A percentile compares a stretch with the other conserved stretches of the same genome.
These are phyloP conservation scores for Carpinus fangiana DNA, from an alignment of 306 rosid genomes.

Conservation along the genomic window DNA sequence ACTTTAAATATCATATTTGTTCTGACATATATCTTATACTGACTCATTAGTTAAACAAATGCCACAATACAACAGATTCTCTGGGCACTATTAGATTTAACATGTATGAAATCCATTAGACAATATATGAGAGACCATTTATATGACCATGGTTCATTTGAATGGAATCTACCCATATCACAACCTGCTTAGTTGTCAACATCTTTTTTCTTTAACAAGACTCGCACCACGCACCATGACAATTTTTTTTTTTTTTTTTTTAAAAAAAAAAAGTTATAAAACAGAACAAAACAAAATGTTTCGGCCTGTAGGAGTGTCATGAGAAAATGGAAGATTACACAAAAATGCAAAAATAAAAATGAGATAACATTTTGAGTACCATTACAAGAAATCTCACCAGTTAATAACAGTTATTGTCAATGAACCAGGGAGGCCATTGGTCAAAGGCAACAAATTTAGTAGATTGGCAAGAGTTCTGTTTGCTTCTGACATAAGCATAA, in stretches of 20 bases:
- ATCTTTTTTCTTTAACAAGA: constrained; percentile 4
- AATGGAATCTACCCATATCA: neutral
- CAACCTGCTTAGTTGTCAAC: neutral
- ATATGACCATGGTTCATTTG: neutral
- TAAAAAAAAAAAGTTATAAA: too few species aligned
- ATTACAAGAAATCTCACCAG: constrained; percentile 65
- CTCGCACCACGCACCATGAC: neutral
- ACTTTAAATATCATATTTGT: neutral
- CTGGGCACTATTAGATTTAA: neutral
- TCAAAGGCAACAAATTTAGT: constrained; percentile 72
- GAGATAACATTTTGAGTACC: constrained; percentile 26
- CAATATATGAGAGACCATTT: neutral
- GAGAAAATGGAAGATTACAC: constrained; percentile 20
- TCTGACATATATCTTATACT: too few species aligned
- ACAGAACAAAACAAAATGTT: neutral
- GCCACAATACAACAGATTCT: neutral
- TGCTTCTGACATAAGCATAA: constrained; percentile 76
- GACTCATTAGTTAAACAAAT: neutral
- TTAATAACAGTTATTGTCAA: constrained; percentile 74
- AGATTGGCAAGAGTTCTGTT: constrained; percentile 69
- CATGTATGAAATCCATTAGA: neutral
- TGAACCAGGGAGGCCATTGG: constrained; percentile 69
- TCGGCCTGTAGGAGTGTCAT: neutral
- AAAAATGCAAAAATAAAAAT: constrained; percentile 12
- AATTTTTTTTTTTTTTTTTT: too few species aligned